Conservation (phyloP, 2,329 filamentous ascomycete genomes). For the Teratosphaeria destructans region DNA sequence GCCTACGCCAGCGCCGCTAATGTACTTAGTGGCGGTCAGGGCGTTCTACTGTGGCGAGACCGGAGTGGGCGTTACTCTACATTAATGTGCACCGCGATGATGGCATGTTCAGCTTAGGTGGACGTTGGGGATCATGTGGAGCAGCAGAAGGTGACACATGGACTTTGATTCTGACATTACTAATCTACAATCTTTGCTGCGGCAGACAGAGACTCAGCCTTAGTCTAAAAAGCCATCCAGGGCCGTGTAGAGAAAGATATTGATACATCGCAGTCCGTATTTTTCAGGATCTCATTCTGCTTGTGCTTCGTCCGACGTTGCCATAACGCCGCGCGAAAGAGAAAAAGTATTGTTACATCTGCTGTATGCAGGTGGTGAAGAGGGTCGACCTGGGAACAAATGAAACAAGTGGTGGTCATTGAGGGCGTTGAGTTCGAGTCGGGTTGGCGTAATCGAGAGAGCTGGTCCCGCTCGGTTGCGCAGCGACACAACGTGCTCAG, state of each 20-base stretch:
- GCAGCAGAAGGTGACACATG: neutral
- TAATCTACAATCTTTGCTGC: neutral
- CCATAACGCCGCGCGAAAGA: neutral
- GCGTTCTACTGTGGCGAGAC: neutral
- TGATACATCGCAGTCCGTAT: neutral
- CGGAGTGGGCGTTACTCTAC: neutral
- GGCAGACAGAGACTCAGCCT: neutral
- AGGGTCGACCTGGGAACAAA: neutral
- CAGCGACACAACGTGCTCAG: conserved; percentile 1
- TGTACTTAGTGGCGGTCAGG: no score
- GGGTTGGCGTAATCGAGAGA: neutral
- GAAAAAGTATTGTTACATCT: neutral
- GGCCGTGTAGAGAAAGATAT: neutral
- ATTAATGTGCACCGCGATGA: neutral
- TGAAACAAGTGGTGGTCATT: neutral
- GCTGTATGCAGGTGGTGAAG: neutral
- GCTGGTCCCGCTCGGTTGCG: neutral
- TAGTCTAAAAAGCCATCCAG: neutral
- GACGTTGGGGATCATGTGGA: neutral
- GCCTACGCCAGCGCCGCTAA: neutral
- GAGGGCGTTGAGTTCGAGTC: neutral
- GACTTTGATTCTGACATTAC: neutral
- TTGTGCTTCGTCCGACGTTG: neutral
- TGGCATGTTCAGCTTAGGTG: neutral
- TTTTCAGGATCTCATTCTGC: neutral